A percentile compares a stretch with the other conserved stretches of the same genome.
These are phyloP conservation scores for Leccinum subgranulosum DNA, from an alignment of 768 basidiomycete genomes.

Conservation along the genomic window DNA sequence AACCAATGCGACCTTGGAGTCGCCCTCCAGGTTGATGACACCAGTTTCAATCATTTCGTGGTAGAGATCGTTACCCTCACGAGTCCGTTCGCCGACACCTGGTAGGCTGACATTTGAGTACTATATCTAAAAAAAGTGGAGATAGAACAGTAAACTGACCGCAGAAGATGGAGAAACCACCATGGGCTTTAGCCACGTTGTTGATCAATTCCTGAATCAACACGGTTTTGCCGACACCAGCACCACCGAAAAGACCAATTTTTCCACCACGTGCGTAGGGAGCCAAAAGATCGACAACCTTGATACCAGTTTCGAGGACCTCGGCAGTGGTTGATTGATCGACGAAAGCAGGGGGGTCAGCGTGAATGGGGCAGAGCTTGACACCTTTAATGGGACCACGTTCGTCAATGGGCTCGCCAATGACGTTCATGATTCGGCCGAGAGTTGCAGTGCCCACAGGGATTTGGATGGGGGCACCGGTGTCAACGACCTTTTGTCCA, in stretches of 20 bases:
- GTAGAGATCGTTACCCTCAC: slow-evolving; percentile 99
- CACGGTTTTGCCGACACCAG: slow-evolving; percentile 99
- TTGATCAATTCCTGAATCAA: slow-evolving; percentile 99
- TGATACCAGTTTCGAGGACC: slow-evolving; percentile 99
- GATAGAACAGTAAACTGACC: slow-evolving; percentile 44
- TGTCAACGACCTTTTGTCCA: slow-evolving; percentile 96
- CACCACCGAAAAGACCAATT: slow-evolving; percentile 99
- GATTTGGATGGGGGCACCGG: slow-evolving; percentile 93
- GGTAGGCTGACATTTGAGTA: slow-evolving; percentile 9
- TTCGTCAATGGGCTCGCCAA: slow-evolving; percentile 99
- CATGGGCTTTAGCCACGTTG: slow-evolving; percentile 99
- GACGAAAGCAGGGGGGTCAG: slow-evolving; percentile 95
- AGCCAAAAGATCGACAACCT: slow-evolving; percentile 99
- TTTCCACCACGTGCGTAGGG: slow-evolving; percentile 99
- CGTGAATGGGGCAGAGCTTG: slow-evolving; percentile 90
- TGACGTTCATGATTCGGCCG: slow-evolving; percentile 99
- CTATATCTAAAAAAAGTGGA: background rate
- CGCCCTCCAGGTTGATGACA: slow-evolving; percentile 99
- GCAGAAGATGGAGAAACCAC: slow-evolving; percentile 99
- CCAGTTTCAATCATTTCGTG: slow-evolving; percentile 99
- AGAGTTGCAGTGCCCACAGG: slow-evolving; percentile 94
- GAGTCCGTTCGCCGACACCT: slow-evolving; percentile 99
- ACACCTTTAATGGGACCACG: slow-evolving; percentile 98
- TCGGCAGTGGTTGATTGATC: slow-evolving; percentile 99
- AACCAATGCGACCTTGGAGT: slow-evolving; percentile 99